Conservation (phyloP, 306 rosid genomes). For the Rubus parviflorus region DNA sequence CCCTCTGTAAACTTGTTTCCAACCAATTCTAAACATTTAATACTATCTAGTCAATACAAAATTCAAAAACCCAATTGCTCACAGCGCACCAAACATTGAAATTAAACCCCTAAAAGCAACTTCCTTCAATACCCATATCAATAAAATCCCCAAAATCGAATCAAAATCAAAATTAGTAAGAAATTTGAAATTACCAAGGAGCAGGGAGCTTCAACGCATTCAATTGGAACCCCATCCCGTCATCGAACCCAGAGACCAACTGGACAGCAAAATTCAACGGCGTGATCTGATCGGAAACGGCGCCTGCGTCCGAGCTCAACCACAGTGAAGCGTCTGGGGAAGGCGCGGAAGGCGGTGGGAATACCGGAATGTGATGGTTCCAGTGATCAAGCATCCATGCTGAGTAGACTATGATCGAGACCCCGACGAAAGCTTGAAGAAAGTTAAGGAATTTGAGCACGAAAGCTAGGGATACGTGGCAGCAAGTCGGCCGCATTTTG, state of each 20-base stretch:
- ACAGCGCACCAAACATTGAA: background rate
- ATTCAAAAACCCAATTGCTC: background rate
- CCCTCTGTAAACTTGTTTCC: conserved; percentile 5
- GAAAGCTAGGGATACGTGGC: conserved; percentile 77
- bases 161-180: background rate
- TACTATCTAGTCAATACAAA: background rate
- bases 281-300: conserved; percentile 24
- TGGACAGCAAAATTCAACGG: conserved; percentile 31
- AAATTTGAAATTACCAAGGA: conserved; percentile 58
- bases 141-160: background rate
- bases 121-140: conserved; percentile 8
- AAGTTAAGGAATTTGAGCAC: conserved; percentile 70
- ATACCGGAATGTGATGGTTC: conserved; percentile 52
- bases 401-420: conserved; percentile 73
- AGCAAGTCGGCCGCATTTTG: conserved; percentile 62
- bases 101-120: background rate
- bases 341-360: conserved; percentile 47
- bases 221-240: conserved; percentile 34
- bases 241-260: conserved; percentile 36
- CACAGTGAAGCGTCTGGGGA: conserved; percentile 37
- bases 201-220: conserved; percentile 59
- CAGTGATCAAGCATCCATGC: conserved; percentile 85
- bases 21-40: background rate
- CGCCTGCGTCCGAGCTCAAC: conserved; percentile 22
- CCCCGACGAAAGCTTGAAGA: conserved; percentile 82